Evolutionary conservation across 768 basidiomycete species (phyloP), one percentile per base, ranked within the genome.

Genomic region (Kwoniella newhampshirensis): DNA sequence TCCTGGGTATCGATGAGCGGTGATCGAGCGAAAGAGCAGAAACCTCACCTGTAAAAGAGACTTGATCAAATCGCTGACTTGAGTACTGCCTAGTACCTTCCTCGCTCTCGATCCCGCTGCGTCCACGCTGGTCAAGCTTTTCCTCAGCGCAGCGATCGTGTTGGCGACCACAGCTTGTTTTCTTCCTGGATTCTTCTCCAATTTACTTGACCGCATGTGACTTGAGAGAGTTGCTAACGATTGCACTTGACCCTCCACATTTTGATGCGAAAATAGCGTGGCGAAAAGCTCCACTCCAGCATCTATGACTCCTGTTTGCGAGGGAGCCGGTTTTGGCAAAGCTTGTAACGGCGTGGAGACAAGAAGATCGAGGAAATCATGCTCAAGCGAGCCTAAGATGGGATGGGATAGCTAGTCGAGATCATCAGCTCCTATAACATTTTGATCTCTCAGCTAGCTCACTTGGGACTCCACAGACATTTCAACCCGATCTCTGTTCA

Each of bases 231-330:
- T 68, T 0, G 71, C 73, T 6, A 79, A 63, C 1, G 77, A 73
- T 36, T 75, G 73, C 5, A 73, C 57, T 52, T 77, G 73, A 7
- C 71, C 72, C 23, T 75, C 74, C 1, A 85, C 75, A 62, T 89
- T 89, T 74, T 96, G 93, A 21, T 86, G 75, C 0, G 89, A 86
- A 25, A 96, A 81, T 35, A 96, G 77, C 32, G 83, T 81, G 0
- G 89, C 80, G 66, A 97, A 97, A 2, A 97, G 81, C 40, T 87
- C 84, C n/a, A 98, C 86, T 0, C 91, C 88, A 5, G 87, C 85
- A 72, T 97, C 89, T 25, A 96, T 87, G 9, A 91, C 87, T 4
- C 87, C 84, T 0, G 90, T 91, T 0, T 83, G 81, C 2, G 92
- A 80, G 2, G 92, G 86, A 7, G 88, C 84, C 7, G 88, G 83